Evolutionary conservation across 2,329 filamentous ascomycete genomes (phyloP), one percentile per base, ranked within the genome.

Genomic region (Diaporthe eres): DNA sequence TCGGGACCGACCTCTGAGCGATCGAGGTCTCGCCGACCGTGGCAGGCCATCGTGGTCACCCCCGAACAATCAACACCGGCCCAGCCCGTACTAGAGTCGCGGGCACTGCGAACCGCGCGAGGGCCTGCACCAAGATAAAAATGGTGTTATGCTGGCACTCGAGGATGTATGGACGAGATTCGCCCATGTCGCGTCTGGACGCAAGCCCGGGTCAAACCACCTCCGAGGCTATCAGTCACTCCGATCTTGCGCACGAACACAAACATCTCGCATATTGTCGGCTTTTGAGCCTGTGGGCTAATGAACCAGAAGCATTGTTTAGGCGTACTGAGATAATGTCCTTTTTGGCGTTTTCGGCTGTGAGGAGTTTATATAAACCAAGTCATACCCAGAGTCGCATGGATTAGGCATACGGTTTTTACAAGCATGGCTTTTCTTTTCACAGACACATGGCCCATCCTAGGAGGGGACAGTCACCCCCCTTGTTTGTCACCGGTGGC

Each of bases 1-100:
- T 57, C 79, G 81, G 65, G 81, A 82, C 72, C 80, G 81, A 49
- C 76, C 79, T 44, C 75, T 79, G 22, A 79, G 76, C 60, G 80
- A 81, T 47, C 77, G 80, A 13, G 63, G 63, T 60, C 70, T 77
- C 49, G 75, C 63, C 25, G 79, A 79, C 47, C 78, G 81, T 12
- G 73, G 79, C 37, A 80, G 81, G 34, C 79, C 79, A 57, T 78
- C 80, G 39, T 82, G 80, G 79, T 81, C 81, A 71, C 79, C 61
- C 28, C 61, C 77, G 71, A 78, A 78, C 63, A 81, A 80, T 74
- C 78, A 79, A 47, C 77, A 80, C 22, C 79, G 81, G 31, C 81
- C 82, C 63, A 82, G 79, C 72, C 80, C 81, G 12, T 82, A 82
- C 75, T 82, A 77, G 73, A 58, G 37, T 74, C 34, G 7, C 22